phyloP scores from a whole-genome alignment of 495 filamentous ascomycete genomes.

The Penicillium ucsense region DNA sequence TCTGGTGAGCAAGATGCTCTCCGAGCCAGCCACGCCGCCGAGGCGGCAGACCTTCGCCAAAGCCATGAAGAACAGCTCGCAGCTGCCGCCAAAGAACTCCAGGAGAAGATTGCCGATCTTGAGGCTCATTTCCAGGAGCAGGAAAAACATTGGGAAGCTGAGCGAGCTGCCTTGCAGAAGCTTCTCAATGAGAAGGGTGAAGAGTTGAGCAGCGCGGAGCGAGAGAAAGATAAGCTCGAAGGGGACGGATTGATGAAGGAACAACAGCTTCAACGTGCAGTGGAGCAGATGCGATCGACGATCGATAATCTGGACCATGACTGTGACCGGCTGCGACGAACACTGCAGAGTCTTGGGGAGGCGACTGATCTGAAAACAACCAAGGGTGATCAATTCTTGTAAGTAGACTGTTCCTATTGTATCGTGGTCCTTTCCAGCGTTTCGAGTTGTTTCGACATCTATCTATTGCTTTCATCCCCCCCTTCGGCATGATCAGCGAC shows the following conservation, averaged over 20 bases:
- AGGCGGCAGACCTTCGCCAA: constrained; percentile 17
- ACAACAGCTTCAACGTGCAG: constrained; percentile 36
- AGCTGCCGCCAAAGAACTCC: constrained; percentile 20
- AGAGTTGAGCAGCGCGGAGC: constrained; percentile 28
- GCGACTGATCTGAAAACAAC: constrained; percentile 48
- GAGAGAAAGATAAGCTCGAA: constrained; percentile 40
- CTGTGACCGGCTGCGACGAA: constrained; percentile 47
- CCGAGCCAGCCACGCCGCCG: constrained; percentile 16
- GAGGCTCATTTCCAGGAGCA: constrained; percentile 26
- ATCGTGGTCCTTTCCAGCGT: constrained; percentile 8
- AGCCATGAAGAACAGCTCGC: constrained; percentile 21
- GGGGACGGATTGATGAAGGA: constrained; percentile 40
- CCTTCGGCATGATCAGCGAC: not conserved
- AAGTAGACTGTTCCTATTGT: constrained; percentile 33
- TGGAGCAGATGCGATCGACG: constrained; percentile 41
- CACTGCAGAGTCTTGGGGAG: constrained; percentile 48
- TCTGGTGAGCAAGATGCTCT: constrained; percentile 21
- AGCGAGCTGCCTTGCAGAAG: constrained; percentile 24
- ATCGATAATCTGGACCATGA: constrained; percentile 45
- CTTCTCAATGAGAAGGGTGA: constrained; percentile 30
- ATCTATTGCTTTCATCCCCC: no score
- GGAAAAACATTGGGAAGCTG: constrained; percentile 27
- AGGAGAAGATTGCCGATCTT: constrained; percentile 29
- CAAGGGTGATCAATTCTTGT: constrained; percentile 55
- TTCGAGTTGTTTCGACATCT: no score